Base-by-base conservation (phyloP, 2,329 filamentous ascomycete species). In the Trichoderma atrobrunneum region DNA sequence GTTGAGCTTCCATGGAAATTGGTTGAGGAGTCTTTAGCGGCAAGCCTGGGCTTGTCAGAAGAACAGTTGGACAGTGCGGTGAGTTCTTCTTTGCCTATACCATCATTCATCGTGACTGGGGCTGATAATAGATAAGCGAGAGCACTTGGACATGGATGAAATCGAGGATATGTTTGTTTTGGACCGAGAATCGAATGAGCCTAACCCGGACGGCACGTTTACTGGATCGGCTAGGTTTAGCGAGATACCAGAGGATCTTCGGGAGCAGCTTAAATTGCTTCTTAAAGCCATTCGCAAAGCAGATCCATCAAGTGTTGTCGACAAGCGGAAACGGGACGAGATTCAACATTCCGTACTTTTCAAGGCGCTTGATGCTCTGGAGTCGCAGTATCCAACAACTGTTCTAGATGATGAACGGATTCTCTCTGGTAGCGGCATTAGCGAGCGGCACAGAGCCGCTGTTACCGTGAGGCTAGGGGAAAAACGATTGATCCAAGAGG, bases 81-180 rank as follows among this genome's bases (percentile, higher is more conserved):
- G 77, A 80, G 84, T 78, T 28, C 80, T 74, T 21, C 32, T 7
- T 28, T 21, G 18, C n/a, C 34, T 7, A 43, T 43, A 1, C 39
- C 18, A 43, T 8, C 7, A n/a, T 59, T 18, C 39, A 51, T 48
- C 26, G 3, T 34, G 16, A 34, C 24, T 30, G 12, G 11, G n/a
- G 26, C 65, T 69, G 65, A 61, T 26, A 30, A 5, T 1, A 61
- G 21, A 39, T 18, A 72, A 86, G 82, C 79, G 82, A 26, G 79
- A 81, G 14, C 75, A 82, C 3, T 74, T 93, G 32, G 87, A 93
- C 14, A 87, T 90, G 7, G 89, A 92, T 54, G 85, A 94, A 11
- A 81, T 93, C 3, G 93, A 96, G 68, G 92, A 95, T 43, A 89
- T 88, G 21, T 94, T 95, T 75, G 90, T 94, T 61, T 84, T 93